Percentiles rank a stretch among this genome's conserved stretches.
These are phyloP conservation scores for Oryza officinalis DNA, from an alignment of 176 grass and related monocot genomes.

Conservation along the genomic window DNA sequence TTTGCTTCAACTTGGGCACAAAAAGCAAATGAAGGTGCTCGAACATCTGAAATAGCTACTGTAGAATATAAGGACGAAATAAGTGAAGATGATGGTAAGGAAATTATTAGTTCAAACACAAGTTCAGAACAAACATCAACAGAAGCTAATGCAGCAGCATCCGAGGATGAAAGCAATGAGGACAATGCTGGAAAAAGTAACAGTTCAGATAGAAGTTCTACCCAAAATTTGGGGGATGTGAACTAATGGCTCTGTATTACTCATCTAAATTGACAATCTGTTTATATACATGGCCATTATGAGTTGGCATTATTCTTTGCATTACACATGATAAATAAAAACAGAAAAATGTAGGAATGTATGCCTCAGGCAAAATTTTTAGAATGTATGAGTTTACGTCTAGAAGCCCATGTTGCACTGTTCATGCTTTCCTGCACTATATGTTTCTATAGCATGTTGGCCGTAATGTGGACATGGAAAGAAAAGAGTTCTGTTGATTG, in stretches of 20 bases:
- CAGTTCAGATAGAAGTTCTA: neutral
- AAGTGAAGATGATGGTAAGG: constrained; percentile 12
- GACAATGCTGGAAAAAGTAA: constrained; percentile 14
- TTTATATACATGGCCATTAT: constrained; percentile 20
- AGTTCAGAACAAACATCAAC: neutral
- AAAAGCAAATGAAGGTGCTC: constrained; percentile 29
- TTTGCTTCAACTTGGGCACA: constrained; percentile 26
- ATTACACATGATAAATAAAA: neutral
- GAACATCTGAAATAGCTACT: constrained; percentile 37
- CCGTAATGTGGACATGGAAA: neutral
- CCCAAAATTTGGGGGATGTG: neutral
- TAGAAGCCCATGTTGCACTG: neutral
- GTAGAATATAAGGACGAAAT: constrained; percentile 24
- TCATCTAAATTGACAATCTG: neutral
- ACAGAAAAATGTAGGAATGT: neutral
- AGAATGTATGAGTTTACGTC: neutral
- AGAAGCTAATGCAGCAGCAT: constrained; percentile 14
- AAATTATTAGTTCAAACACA: constrained; percentile 34
- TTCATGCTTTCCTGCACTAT: neutral
- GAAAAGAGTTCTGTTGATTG: neutral
- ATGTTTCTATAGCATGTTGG: neutral
- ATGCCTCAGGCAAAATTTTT: neutral
- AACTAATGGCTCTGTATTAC: constrained; percentile 5
- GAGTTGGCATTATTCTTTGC: constrained; percentile 30
- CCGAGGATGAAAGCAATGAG: constrained; percentile 21